Base-by-base conservation (phyloP, 768 basidiomycete species). In the Butyriboletus loyo region DNA sequence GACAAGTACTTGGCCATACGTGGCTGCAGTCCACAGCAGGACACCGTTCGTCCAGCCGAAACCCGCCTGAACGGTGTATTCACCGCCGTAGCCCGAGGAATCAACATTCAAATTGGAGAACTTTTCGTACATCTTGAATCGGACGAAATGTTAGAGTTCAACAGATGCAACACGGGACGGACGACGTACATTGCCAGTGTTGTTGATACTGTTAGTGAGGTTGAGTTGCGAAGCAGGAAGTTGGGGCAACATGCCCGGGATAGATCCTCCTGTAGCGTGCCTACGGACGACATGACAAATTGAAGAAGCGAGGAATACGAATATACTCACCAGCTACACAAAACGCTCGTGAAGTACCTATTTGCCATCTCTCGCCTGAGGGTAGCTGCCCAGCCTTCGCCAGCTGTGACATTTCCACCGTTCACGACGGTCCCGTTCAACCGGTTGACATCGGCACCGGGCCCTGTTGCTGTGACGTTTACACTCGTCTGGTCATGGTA, bases 11-110 rank as follows among this genome's bases (percentile, higher is more conserved):
- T 73, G 44, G 0, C 88, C 89, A 60, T 85, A 90, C 40, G 74
- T 78, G 56, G 79, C 81, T 19, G 88, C 84, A 21, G 87, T 73
- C 85, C 87, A 92, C 35, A 92, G 77, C 48, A 83, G 64, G 9
- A 85, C 89, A 19, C 90, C 90, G 60, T 93, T 92, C 37, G 89
- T 92, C 91, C 92, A 94, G 17, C 91, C 89, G 63, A 92, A 92
- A 21, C 90, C 89, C 14, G 80, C 83, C 71, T 92, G 89, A 4
- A 94, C 92, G 3, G 84, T 87, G 60, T 97, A 96, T 74, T 94
- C 92, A 24, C 92, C 92, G 7, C 90, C 92, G 13, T 73, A 72
- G 6, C 91, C 92, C 3, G 87, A 85, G 3, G 84, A 86, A 68
- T 90, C 86, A 30, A 93, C 77, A 52, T 96, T 85, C 10, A 82